Evolutionary conservation across 1,284 basidiomycete species (phyloP).

Genomic region (Trichosporon sp.): DNA sequence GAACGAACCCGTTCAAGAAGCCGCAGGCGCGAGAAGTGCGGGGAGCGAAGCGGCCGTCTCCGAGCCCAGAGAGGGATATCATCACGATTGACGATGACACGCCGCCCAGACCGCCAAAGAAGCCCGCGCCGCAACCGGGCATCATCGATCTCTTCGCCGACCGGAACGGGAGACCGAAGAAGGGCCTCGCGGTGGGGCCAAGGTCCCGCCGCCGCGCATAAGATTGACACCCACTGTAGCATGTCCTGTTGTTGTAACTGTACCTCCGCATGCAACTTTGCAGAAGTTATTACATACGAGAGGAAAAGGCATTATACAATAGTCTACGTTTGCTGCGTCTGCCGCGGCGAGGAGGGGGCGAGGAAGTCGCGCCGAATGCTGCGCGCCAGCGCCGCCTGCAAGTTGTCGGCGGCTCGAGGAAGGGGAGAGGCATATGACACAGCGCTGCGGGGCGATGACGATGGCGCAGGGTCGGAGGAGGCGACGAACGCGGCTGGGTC

Average conservation of each 20-base stretch:
- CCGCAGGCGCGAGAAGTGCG: neutral
- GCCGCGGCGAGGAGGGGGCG: neutral
- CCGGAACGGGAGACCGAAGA: slow-evolving; percentile 29
- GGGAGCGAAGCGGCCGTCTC: neutral
- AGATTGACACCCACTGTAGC: neutral
- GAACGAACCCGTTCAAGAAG: neutral
- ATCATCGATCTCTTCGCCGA: slow-evolving; percentile 21
- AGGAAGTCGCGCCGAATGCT: neutral
- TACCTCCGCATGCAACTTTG: neutral
- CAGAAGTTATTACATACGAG: neutral
- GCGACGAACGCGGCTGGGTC: neutral
- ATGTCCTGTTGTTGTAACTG: neutral
- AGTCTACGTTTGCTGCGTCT: neutral
- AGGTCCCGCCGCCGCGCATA: slow-evolving; percentile 26
- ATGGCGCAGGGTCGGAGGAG: neutral
- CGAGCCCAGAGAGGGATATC: neutral
- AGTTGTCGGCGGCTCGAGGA: neutral
- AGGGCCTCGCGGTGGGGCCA: slow-evolving; percentile 26
- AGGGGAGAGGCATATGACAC: neutral
- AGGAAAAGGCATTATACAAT: neutral
- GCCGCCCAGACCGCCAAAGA: slow-evolving; percentile 11
- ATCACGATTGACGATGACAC: slow-evolving; percentile 1
- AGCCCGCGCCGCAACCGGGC: neutral
- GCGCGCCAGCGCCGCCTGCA: neutral
- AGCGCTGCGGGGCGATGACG: neutral